Conservation (phyloP, 2,329 filamentous ascomycete species). For the Cercospora brassicicola region DNA sequence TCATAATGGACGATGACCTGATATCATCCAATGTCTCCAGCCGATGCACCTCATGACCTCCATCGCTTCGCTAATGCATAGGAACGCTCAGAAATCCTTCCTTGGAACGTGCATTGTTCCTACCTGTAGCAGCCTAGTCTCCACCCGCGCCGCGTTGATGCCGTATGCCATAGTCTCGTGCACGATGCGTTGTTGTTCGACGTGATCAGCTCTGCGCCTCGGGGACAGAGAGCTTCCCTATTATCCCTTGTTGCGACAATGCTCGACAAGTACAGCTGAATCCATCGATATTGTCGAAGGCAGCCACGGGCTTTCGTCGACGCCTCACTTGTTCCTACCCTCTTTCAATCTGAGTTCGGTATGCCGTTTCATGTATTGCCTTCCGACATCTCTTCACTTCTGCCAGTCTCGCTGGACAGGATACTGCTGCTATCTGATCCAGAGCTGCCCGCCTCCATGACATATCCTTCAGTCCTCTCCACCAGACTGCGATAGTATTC, state of each 20-base stretch:
- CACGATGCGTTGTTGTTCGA: not conserved
- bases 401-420: slow-evolving; percentile 17
- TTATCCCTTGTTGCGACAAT: not conserved
- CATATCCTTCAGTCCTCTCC: slow-evolving; percentile 62
- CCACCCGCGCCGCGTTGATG: not conserved
- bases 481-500: slow-evolving; percentile 91
- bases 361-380: slow-evolving; percentile 11
- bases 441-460: slow-evolving; percentile 46
- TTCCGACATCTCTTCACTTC: slow-evolving; percentile 15
- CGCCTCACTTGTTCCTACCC: not conserved
- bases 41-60: slow-evolving; percentile 3
- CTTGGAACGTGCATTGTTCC: not conserved
- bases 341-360: not conserved
- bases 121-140: not conserved
- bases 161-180: not conserved
- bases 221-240: not conserved
- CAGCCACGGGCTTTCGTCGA: not conserved
- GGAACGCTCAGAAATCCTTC: slow-evolving; percentile 12
- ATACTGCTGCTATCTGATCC: slow-evolving; percentile 24
- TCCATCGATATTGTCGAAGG: not conserved
- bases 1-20: slow-evolving; percentile 1
- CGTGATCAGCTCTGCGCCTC: not conserved
- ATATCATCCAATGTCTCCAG: not conserved
- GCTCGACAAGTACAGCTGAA: not conserved
- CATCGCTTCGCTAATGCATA: slow-evolving; percentile 9